phyloP scores from a whole-genome alignment of 1,284 basidiomycete genomes.

The Lentinula novae-zelandiae region DNA sequence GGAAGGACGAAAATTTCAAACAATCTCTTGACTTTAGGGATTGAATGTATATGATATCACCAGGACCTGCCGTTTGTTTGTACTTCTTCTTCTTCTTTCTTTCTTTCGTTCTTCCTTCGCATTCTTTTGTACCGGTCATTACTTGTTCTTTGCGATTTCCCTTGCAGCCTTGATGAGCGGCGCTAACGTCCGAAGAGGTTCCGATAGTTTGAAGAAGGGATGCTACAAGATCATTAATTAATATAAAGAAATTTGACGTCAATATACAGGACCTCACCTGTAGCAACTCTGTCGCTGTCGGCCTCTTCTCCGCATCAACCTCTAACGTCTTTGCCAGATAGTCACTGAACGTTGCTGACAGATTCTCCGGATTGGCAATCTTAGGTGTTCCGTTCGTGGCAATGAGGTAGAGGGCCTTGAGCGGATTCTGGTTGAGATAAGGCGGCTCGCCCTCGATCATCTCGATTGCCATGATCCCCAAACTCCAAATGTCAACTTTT shows the following conservation, averaged over 20 bases:
- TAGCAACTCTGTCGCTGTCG: slow-evolving; percentile 81
- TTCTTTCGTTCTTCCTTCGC: background rate
- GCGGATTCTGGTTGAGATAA: slow-evolving; percentile 95
- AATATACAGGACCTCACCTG: slow-evolving; percentile 43
- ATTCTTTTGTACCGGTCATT: slow-evolving; percentile 4
- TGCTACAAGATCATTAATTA: slow-evolving; percentile 44
- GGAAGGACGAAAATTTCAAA: background rate
- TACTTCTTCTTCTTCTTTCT: background rate
- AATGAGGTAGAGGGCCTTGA: slow-evolving; percentile 94
- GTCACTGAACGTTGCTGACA: slow-evolving; percentile 85
- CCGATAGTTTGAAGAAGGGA: slow-evolving; percentile 85
- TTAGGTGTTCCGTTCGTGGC: slow-evolving; percentile 98
- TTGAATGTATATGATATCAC: background rate
- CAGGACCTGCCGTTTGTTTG: background rate
- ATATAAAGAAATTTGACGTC: background rate
- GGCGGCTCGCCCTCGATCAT: slow-evolving; percentile 99
- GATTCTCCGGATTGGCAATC: slow-evolving; percentile 91
- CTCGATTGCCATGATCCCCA: slow-evolving; percentile 99
- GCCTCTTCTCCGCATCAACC: slow-evolving; percentile 92
- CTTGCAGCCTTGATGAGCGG: slow-evolving; percentile 93
- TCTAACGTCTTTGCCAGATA: slow-evolving; percentile 90
- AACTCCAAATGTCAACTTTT: slow-evolving; percentile 97
- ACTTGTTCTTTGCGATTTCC: slow-evolving; percentile 76
- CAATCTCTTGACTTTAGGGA: background rate
- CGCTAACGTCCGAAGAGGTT: slow-evolving; percentile 82